These are phyloP conservation scores for Acer campestre DNA, from an alignment of 345 rosid genomes.

Conservation along the genomic window DNA sequence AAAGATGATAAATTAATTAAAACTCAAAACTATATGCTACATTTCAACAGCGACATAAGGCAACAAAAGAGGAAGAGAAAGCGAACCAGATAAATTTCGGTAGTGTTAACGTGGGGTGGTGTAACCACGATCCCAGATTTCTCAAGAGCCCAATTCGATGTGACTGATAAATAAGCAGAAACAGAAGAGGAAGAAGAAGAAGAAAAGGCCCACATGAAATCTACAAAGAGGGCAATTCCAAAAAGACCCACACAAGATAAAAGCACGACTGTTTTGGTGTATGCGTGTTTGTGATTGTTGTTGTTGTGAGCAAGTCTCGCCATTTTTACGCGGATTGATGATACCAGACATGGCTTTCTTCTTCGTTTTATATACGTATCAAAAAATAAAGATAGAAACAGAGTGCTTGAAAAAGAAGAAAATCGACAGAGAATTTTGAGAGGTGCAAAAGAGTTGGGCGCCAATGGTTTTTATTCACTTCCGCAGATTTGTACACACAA, in stretches of 20 bases:
- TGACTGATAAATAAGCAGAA: conserved; percentile 30
- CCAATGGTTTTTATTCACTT: conserved; percentile 47
- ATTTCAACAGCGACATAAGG: not conserved
- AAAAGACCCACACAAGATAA: conserved; percentile 38
- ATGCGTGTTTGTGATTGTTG: conserved; percentile 30
- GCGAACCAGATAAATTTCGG: conserved; percentile 30
- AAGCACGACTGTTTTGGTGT: conserved; percentile 35
- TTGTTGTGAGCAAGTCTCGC: conserved; percentile 25
- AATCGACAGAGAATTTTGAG: conserved; percentile 9
- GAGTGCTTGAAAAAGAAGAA: conserved; percentile 7
- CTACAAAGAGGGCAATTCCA: conserved; percentile 42
- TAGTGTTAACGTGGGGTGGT: conserved; percentile 15
- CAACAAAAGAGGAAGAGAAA: not conserved
- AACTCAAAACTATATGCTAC: not conserved
- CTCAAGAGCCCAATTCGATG: conserved; percentile 45
- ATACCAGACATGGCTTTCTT: conserved; percentile 14
- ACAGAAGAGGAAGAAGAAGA: conserved; percentile 15
- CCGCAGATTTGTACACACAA: not conserved
- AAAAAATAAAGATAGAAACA: not conserved
- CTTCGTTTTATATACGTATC: not conserved
- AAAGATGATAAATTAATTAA: not conserved
- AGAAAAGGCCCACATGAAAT: conserved; percentile 42
- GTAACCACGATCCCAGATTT: conserved; percentile 32
- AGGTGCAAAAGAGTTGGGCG: conserved; percentile 46
- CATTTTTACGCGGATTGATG: conserved; percentile 35